Evolutionary conservation across 2,329 filamentous ascomycete genomes (phyloP).

Genomic region (Colletotrichum sp.): DNA sequence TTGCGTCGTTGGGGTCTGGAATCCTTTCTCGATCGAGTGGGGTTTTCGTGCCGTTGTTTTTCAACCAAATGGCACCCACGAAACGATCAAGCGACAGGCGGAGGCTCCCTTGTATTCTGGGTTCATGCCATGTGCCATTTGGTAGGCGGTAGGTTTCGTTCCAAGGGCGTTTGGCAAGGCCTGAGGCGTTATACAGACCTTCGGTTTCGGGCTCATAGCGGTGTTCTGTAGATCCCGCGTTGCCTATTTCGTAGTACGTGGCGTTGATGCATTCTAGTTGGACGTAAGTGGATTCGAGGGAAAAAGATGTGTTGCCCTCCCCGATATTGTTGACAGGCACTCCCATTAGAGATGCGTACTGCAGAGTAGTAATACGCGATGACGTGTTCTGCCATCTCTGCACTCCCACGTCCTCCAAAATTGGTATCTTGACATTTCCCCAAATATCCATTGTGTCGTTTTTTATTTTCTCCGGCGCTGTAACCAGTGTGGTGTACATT

Average conservation of each 20-base stretch:
- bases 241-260: neutral
- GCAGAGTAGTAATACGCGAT: rapidly evolving
- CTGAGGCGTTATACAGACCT: too few relatives aligned
- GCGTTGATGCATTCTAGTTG: neutral
- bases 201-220: too few relatives aligned
- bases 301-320: neutral
- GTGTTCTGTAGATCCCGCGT: too few relatives aligned
- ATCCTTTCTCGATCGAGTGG: too few relatives aligned
- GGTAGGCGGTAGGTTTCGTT: too few relatives aligned
- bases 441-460: neutral
- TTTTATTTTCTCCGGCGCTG: neutral
- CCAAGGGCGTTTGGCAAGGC: too few relatives aligned
- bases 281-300: neutral
- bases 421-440: neutral
- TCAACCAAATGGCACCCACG: too few relatives aligned
- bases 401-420: rapidly evolving
- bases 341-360: neutral
- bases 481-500: rapidly evolving
- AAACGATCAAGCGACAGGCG: too few relatives aligned
- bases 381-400: neutral
- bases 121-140: too few relatives aligned
- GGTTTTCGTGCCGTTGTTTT: too few relatives aligned
- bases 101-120: too few relatives aligned
- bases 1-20: too few relatives aligned
- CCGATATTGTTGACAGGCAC: neutral